Percentiles rank a stretch among this genome's conserved stretches.
Conservation (phyloP, 768 basidiomycete genomes). For the Termitomyces sp. region DNA sequence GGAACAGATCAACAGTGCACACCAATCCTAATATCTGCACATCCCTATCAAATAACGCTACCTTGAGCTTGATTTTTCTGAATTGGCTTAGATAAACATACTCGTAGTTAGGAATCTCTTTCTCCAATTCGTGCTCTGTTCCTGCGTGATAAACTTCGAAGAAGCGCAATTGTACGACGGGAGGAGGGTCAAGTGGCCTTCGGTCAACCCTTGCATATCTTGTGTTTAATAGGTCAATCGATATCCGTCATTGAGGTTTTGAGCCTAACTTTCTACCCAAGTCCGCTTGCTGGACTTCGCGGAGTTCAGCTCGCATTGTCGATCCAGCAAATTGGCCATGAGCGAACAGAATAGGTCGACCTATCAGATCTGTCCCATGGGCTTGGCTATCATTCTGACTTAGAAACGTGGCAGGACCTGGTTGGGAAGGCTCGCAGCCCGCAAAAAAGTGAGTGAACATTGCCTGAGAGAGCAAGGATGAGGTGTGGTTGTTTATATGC, state of each 20-base stretch:
- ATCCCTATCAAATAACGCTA: slow-evolving; percentile 37
- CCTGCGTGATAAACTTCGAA: slow-evolving; percentile 46
- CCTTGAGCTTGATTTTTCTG: neutral
- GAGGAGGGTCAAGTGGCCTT: slow-evolving; percentile 65
- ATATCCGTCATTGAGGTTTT: slow-evolving; percentile 3
- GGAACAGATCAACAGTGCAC: slow-evolving; percentile 78
- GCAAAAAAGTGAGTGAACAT: slow-evolving; percentile 20
- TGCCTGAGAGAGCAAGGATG: neutral
- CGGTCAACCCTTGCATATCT: slow-evolving; percentile 65
- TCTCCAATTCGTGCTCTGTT: slow-evolving; percentile 37
- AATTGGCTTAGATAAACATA: slow-evolving; percentile 25
- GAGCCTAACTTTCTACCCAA: slow-evolving; percentile 59
- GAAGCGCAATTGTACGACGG: slow-evolving; percentile 53
- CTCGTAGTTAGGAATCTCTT: slow-evolving; percentile 49
- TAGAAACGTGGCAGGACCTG: slow-evolving; percentile 7
- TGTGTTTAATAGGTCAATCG: slow-evolving; percentile 13
- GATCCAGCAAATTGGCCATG: slow-evolving; percentile 62
- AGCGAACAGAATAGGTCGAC: slow-evolving; percentile 52
- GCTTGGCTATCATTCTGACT: slow-evolving; percentile 14
- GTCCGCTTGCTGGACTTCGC: slow-evolving; percentile 64
- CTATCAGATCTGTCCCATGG: slow-evolving; percentile 35
- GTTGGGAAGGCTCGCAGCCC: slow-evolving; percentile 9
- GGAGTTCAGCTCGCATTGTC: slow-evolving; percentile 52
- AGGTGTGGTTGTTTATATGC: slow-evolving; percentile 1
- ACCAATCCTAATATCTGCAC: slow-evolving; percentile 65